phyloP scores from a whole-genome alignment of 345 rosid species.

The Dovyalis caffra region DNA sequence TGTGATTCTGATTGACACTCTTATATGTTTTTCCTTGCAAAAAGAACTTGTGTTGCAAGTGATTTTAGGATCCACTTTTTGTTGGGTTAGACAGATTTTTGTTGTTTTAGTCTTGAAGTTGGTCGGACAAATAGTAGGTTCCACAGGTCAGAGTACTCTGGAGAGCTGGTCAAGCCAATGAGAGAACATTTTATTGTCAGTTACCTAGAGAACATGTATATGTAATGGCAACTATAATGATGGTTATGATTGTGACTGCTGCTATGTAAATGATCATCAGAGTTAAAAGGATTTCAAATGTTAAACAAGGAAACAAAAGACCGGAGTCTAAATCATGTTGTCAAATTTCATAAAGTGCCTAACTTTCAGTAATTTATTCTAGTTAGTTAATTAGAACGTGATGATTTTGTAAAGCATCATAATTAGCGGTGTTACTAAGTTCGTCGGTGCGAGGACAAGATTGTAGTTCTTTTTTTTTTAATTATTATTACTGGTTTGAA shows the following conservation, averaged over 20 bases:
- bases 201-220: not conserved
- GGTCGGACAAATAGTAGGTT: not conserved
- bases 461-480: too few relatives aligned
- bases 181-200: not conserved
- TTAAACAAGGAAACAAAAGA: not conserved
- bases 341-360: not conserved
- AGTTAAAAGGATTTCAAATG: not conserved
- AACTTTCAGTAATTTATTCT: not conserved
- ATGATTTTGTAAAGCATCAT: not conserved
- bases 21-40: not conserved
- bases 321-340: not conserved
- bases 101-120: not conserved
- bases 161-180: not conserved
- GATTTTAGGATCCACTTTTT: not conserved
- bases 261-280: not conserved
- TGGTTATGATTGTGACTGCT: not conserved
- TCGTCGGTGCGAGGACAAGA: too few relatives aligned
- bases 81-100: not conserved
- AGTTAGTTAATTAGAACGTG: not conserved
- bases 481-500: too few relatives aligned
- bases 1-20: not conserved
- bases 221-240: not conserved
- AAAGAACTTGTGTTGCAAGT: not conserved
- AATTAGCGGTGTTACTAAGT: not conserved
- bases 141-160: not conserved